Conservation (phyloP, 352 stramenopile genomes). For the Blastocystis sp. region DNA sequence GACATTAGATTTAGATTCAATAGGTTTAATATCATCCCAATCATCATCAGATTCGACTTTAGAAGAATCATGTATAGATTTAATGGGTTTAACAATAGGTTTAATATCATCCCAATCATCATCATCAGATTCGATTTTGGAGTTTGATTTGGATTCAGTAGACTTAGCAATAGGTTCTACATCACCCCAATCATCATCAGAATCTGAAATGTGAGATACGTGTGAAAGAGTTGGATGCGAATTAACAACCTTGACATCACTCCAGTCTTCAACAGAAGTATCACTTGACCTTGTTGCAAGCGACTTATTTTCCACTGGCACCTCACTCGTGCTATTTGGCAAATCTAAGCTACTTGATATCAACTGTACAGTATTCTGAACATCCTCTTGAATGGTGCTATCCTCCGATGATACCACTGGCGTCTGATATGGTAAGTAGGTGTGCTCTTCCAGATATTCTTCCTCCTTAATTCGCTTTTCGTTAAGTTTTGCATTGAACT, state of each 20-base stretch:
- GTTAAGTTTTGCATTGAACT: conserved; percentile 3
- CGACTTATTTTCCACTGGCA: no score
- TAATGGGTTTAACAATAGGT: no score
- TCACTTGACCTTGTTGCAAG: neutral
- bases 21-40: no score
- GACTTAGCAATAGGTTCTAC: neutral
- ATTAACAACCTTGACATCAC: neutral
- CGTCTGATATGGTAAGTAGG: neutral
- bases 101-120: no score
- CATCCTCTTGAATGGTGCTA: neutral
- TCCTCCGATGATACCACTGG: neutral
- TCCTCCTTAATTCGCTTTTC: neutral
- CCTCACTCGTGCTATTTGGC: neutral
- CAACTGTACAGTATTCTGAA: neutral
- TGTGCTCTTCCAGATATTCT: neutral
- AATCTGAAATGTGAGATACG: no score
- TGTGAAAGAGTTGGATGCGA: no score
- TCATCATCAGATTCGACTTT: no score
- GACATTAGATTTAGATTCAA: neutral
- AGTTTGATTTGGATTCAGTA: neutral
- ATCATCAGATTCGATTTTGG: no score
- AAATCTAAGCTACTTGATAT: neutral
- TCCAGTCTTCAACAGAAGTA: neutral
- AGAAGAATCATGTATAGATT: no score
- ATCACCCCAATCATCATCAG: neutral